Conservation (phyloP, 2,329 filamentous ascomycete genomes). For the Cadophora luteo-olivacea region DNA sequence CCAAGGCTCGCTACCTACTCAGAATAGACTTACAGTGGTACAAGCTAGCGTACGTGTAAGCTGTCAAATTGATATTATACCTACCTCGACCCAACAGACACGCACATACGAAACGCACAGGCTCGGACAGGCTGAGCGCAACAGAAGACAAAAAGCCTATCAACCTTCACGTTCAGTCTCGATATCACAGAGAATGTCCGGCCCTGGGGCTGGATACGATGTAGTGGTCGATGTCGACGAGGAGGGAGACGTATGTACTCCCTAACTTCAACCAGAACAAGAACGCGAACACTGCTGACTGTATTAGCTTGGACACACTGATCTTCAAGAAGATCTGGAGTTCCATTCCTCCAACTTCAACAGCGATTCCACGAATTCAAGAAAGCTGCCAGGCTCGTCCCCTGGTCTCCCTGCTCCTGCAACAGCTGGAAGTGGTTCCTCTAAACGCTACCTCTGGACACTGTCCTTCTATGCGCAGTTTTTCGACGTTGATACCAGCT, state of each 20-base stretch:
- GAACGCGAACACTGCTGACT: conserved; percentile 1
- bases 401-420: conserved; percentile 63
- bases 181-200: conserved; percentile 38
- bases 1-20: background rate
- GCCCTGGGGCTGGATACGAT: conserved; percentile 85
- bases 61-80: background rate
- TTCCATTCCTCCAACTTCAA: conserved; percentile 94
- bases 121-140: background rate
- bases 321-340: conserved; percentile 98
- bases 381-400: conserved; percentile 48
- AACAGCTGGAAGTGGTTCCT: conserved; percentile 56
- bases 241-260: conserved; percentile 65
- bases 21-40: background rate
- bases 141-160: background rate
- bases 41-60: conserved; percentile 1
- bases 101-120: background rate
- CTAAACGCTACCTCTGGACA: conserved; percentile 91
- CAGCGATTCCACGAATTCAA: conserved; percentile 54
- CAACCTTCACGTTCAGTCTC: background rate
- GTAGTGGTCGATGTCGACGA: conserved; percentile 97
- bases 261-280: background rate
- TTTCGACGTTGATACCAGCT: conserved; percentile 96
- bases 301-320: conserved; percentile 85
- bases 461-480: conserved; percentile 95
- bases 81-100: background rate